Evolutionary conservation across 495 filamentous ascomycete species (phyloP).

Genomic region (Penicillium lagena): DNA sequence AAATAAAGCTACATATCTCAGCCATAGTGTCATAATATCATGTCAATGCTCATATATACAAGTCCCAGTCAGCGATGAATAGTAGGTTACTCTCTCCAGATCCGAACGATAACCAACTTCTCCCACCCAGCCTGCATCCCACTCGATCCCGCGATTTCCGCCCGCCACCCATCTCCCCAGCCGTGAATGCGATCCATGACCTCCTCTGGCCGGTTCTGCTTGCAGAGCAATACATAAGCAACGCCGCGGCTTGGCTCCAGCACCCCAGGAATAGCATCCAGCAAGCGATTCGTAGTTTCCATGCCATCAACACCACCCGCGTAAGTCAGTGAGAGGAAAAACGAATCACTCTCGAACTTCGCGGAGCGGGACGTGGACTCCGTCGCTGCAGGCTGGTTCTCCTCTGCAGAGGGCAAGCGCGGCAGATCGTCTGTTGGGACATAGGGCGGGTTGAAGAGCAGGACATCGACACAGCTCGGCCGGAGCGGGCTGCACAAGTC

Average conservation of each 20-base stretch:
- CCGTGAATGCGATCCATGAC: conserved; percentile 59
- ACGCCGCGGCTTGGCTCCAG: conserved; percentile 59
- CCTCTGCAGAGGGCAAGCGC: conserved; percentile 25
- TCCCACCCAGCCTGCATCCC: conserved; percentile 91
- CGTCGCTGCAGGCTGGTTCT: conserved; percentile 9
- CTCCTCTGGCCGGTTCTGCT: conserved; percentile 73
- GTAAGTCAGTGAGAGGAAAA: conserved; percentile 78
- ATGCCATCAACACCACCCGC: conserved; percentile 87
- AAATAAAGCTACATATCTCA: not conserved
- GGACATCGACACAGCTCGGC: conserved; percentile 59
- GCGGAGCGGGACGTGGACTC: conserved; percentile 19
- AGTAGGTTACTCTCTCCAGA: conserved; percentile 47
- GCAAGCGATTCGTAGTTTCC: conserved; percentile 77
- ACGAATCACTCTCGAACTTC: conserved; percentile 64
- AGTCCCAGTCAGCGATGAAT: not conserved
- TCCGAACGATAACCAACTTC: conserved; percentile 73
- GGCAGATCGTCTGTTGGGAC: conserved; percentile 79
- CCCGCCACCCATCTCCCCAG: conserved; percentile 58
- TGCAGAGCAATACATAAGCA: conserved; percentile 84
- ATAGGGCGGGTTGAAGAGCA: conserved; percentile 96
- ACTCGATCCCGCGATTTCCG: conserved; percentile 73
- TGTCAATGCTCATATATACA: not conserved
- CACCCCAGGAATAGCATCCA: conserved; percentile 57
- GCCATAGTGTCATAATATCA: not conserved
- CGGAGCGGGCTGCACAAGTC: conserved; percentile 60